Base-by-base conservation (phyloP, 2,329 filamentous ascomycete genomes). In the Colletotrichum phormii region DNA sequence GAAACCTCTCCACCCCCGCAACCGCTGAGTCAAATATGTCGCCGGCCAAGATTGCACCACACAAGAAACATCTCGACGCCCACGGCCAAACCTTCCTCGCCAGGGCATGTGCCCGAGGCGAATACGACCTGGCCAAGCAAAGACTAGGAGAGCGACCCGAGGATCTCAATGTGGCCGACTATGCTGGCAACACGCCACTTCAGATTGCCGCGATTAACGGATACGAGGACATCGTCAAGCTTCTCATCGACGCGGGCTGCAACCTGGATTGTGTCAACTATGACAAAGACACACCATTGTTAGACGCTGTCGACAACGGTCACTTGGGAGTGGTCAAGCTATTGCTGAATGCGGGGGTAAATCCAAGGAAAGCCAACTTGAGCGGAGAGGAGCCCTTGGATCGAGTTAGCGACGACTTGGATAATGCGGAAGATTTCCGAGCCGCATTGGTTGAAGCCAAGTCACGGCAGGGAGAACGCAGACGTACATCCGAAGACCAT, bases 281-380 rank as follows among this genome's bases (percentile, higher is more conserved):
- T 77, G 93, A 95, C 77, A 95, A 94, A 78, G 97, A 99, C 78
- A 98, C 97, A 0, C 97, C 97, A 33, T 88, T 99, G 46, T 92
- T 99, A 66, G 97, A 99, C 84, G 97, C 97, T 5, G 95, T 98
- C 33, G 97, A 98, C 77, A 99, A 99, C 78, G 94, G 94, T 1
- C 95, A 99, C 79, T 81, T 98, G 8, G 94, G 93, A 22, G 96
- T 98, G 4, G 94, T 99, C 54, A 94, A 91, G 78, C 86, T 98
- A 11, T 85, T 99, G 42, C 86, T 99, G 2, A 90, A 93, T 67
- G 93, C 95, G 69, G 96, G 95, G 12, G 96, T 97, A 13, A 97
- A 99, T 79, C 97, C 97, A 61, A 92, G 95, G 62, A 94, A 95
- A 76, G 92, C 95, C 59, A 98, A 98, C 80, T 92, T 94, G n/a